Base-by-base conservation (phyloP, 1,284 basidiomycete species). In the Puccinia coronata region DNA sequence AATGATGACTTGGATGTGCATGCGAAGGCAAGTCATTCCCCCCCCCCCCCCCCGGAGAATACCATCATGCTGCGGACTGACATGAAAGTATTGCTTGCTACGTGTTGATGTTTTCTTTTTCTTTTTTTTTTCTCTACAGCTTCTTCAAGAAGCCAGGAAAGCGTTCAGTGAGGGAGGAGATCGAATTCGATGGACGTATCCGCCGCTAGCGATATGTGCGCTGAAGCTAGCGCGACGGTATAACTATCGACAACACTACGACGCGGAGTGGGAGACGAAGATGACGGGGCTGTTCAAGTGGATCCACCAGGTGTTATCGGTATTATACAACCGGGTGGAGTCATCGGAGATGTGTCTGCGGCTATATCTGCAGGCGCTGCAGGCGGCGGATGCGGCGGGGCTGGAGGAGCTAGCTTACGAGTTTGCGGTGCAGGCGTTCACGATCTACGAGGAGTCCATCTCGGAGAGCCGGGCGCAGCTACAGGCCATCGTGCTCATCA, bases 391-490 rank as follows among this genome's bases (percentile, higher is more conserved):
- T 85, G 93, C 95, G 85, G 94, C 93, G 82, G 93, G 92, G 0
- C 93, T 97, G 83, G 94, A 96, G 86, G 94, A 97, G 85, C 90
- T 97, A 81, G 91, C 93, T 34, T 98, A 97, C 86, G 95, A 98
- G 86, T 91, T 97, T 84, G 96, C 95, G 85, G 95, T 97, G 11
- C 94, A 96, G 86, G 94, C 95, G 0, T 96, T 97, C 86, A 93
- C 92, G 41, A 94, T 97, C 16, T 97, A 97, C 87, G 95, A 98
- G 86, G 96, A 98, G 85, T 92, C 90, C 84, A 97, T 98, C 78
- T 94, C 93, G 65, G 95, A 97, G 85, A 93, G 92, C 67, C 90
- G 94, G 18, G 93, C 94, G 0, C 95, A 98, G 86, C 88, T 98
- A 28, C 93, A 95, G 85, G 94, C 95, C 36, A 96, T 98, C 85